Base-by-base conservation (phyloP, 768 basidiomycete genomes). In the Asterophora parasitica region DNA sequence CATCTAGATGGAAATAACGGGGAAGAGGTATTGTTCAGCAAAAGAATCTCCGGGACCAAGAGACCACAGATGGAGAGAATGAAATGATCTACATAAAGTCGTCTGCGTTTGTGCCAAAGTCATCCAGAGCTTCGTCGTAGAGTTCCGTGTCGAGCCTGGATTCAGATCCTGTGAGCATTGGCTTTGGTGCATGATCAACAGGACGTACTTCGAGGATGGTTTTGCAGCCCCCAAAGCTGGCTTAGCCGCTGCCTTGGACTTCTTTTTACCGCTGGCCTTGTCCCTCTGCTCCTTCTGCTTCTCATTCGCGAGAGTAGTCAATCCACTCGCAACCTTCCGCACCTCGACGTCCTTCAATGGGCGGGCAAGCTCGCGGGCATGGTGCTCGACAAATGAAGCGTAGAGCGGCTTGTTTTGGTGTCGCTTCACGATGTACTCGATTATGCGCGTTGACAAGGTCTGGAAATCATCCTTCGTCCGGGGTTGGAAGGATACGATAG, bases 271-370 rank as follows among this genome's bases (percentile, higher is more conserved):
- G 50, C 81, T 84, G 2, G 82, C 75, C 64, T 87, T 90, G 30
- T 93, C 91, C 53, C 85, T 78, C 57, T 86, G 83, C 61, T 91
- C 91, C 68, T 82, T 89, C 70, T 94, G 90, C 71, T 98, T 99
- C 72, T 94, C 92, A 60, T 95, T 97, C 42, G 92, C 88, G 5
- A 98, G 74, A 2, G 88, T 85, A 12, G 89, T 91, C 46, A 99
- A 70, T 3, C 74, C 82, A 42, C 82, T 87, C 0, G 92, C 89
- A 0, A 81, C 89, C 63, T 97, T 97, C 52, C 93, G 79, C 20
- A 92, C 84, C 57, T 99, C 95, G 43, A 92, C 82, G 52, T 97
- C 92, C 58, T 84, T 88, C 46, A 98, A 75, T 4, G 91, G 81
- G 49, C 72, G 67, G 0, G 86, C 83, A 12, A 96, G 68, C 42